Percentiles rank a stretch among this genome's conserved stretches.
These are phyloP conservation scores for Scutellaria minor DNA, from an alignment of 257 asterid genomes.

Conservation along the genomic window DNA sequence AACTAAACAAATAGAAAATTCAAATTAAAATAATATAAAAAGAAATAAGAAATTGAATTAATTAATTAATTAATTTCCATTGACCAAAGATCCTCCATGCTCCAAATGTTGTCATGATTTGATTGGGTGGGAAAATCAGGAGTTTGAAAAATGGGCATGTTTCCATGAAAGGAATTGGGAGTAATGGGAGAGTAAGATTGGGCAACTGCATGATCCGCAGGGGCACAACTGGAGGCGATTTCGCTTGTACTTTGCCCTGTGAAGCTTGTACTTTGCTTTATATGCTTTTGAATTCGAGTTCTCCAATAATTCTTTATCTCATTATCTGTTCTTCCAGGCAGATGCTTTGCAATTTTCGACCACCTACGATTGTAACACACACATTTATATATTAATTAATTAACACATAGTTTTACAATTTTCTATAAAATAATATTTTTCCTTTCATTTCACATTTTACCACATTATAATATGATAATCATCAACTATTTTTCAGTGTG, in stretches of 20 bases:
- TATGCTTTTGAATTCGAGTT: constrained; percentile 87
- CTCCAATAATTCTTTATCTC: constrained; percentile 93
- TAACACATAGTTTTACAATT: too few relatives aligned
- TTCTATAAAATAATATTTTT: too few relatives aligned
- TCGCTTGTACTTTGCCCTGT: constrained; percentile 46
- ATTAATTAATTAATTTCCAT: constrained; percentile 47
- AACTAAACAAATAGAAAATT: not conserved
- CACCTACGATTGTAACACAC: constrained; percentile 49
- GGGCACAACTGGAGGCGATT: constrained; percentile 39
- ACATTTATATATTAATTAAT: too few relatives aligned
- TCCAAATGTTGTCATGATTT: constrained; percentile 61
- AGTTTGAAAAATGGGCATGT: constrained; percentile 40
- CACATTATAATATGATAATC: too few relatives aligned
- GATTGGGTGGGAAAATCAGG: constrained; percentile 55
- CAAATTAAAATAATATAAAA: not conserved
- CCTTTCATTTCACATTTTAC: too few relatives aligned
- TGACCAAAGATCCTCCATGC: constrained; percentile 87
- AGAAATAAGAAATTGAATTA: not conserved
- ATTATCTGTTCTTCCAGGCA: constrained; percentile 90
- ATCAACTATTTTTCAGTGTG: too few relatives aligned
- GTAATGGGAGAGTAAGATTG: constrained; percentile 49
- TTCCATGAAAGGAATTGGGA: constrained; percentile 44
- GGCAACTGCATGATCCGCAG: constrained; percentile 46
- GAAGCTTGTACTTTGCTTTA: constrained; percentile 55
- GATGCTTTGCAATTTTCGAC: constrained; percentile 90